A percentile compares a stretch with the other conserved stretches of the same genome.
Evolutionary conservation across 257 asterid genomes (phyloP).

Genomic region (Ocimum tenuiflorum): DNA sequence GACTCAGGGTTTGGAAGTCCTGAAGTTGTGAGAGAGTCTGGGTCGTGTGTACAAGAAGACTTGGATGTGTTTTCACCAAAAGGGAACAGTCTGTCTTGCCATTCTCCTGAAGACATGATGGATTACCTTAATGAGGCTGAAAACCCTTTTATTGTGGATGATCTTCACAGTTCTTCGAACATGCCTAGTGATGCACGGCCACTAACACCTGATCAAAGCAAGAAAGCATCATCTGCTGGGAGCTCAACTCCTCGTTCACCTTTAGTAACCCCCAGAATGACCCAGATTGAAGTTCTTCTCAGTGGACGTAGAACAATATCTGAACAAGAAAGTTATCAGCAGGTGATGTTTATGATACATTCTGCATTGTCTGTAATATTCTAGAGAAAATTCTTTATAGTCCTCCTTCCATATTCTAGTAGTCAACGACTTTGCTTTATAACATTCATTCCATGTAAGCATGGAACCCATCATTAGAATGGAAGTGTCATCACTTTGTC

Average conservation of each 20-base stretch:
- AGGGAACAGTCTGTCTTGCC: conserved; percentile 34
- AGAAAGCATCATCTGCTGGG: conserved; percentile 57
- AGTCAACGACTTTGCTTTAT: neutral
- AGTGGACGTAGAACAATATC: conserved; percentile 61
- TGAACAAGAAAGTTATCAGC: conserved; percentile 78
- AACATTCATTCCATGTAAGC: neutral
- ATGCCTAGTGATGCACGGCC: conserved; percentile 33
- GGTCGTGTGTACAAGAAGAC: conserved; percentile 36
- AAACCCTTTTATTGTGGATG: conserved; percentile 35
- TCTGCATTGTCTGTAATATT: conserved; percentile 16
- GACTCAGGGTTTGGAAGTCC: conserved; percentile 53
- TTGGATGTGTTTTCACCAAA: conserved; percentile 46
- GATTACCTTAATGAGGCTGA: conserved; percentile 43
- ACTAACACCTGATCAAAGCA: conserved; percentile 37
- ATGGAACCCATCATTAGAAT: neutral
- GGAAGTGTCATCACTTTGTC: neutral
- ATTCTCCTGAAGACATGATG: conserved; percentile 44
- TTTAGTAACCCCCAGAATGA: conserved; percentile 67
- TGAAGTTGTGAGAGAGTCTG: conserved; percentile 38
- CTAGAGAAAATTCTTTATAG: conserved; percentile 4
- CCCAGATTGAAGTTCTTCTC: conserved; percentile 68
- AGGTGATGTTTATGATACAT: conserved; percentile 41
- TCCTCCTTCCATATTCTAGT: conserved; percentile 4
- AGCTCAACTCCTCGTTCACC: conserved; percentile 94
- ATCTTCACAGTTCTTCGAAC: conserved; percentile 32